Base-by-base conservation (phyloP, 2,329 filamentous ascomycete species). In the Septoria linicola region DNA sequence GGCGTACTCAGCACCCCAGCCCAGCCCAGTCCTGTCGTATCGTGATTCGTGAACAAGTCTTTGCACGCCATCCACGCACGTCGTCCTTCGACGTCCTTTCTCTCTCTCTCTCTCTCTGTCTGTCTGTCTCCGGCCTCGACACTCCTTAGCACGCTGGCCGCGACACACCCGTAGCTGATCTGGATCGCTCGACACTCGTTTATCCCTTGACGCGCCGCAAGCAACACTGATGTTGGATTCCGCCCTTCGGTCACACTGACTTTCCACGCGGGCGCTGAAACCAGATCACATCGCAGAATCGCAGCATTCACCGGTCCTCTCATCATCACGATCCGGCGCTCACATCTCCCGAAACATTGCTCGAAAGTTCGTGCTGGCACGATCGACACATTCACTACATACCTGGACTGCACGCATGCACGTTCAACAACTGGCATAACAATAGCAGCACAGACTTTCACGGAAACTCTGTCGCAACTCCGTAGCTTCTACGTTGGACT, bases 311-410 rank as follows among this genome's bases (percentile, higher is more conserved):
- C 34, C 32, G 43, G 20, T n/a, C 21, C 14, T 32, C 37, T 21
- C 35, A 23, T 41, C 35, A 30, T 10, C 20, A 21, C 14, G 10
- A 39, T 19, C 16, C 3, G 8, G 17, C 35, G 14, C 35, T 37
- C n/a, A 6, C 8, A 19, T 19, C 17, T 6, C 17, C 7, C 17
- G 16, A 19, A 25, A 41, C 17, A 31, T n/a, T 8, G 13, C 25
- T 19, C 25, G n/a, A 40, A 48, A 21, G 25, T 41, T 52, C 40
- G 49, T 52, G 49, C 43, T 42, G 49, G 49, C 49, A 52, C 49
- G 43, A 42, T 27, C 49, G 25, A 36, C n/a, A 19, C 49, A 42
- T 47, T 52, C 49, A 47, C 49, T 44, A 23, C 48, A 21, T 32
- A 41, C 27, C 23, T 35, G 19, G 20, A 7, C 32, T 27, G 43